Percentiles rank a stretch among this genome's conserved stretches.
phyloP scores from a whole-genome alignment of 2,329 filamentous ascomycete species.

The Xylariales sp. region DNA sequence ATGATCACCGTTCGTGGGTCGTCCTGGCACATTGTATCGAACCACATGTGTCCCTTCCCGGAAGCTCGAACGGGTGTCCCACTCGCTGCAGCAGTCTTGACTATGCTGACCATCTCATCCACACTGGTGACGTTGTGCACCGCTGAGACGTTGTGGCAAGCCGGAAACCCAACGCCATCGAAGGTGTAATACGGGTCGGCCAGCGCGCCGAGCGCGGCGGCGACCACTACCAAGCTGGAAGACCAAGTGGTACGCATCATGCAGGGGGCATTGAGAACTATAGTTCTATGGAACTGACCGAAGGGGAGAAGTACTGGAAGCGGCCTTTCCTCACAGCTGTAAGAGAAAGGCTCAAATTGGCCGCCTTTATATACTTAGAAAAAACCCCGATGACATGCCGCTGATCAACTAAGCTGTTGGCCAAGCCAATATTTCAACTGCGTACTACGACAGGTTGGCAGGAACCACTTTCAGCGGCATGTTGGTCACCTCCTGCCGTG shows the following conservation, averaged over 20 bases:
- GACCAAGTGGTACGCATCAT: constrained; percentile 14
- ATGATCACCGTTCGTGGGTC: constrained; percentile 41
- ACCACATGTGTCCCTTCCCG: constrained; percentile 42
- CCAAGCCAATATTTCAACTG: too few species aligned
- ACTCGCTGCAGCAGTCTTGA: constrained; percentile 32
- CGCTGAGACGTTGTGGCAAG: constrained; percentile 39
- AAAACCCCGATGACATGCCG: too few species aligned
- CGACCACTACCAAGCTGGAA: not conserved
- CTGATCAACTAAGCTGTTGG: too few species aligned
- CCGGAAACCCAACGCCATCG: constrained; percentile 42
- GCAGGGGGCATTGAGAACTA: too few species aligned
- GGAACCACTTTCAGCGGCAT: too few species aligned
- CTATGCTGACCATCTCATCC: constrained; percentile 35
- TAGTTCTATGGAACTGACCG: too few species aligned
- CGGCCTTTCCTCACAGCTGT: too few species aligned
- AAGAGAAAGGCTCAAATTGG: too few species aligned
- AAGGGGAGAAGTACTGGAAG: too few species aligned
- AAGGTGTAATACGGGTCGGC: constrained; percentile 39
- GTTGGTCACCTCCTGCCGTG: too few species aligned
- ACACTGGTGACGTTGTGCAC: constrained; percentile 41
- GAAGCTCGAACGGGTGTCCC: constrained; percentile 39
- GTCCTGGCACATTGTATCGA: constrained; percentile 49
- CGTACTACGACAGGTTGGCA: too few species aligned
- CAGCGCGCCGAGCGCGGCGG: not conserved
- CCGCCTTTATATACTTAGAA: too few species aligned